Conservation (phyloP, 2,329 filamentous ascomycete genomes). For the Pseudogymnoascus verrucosus region DNA sequence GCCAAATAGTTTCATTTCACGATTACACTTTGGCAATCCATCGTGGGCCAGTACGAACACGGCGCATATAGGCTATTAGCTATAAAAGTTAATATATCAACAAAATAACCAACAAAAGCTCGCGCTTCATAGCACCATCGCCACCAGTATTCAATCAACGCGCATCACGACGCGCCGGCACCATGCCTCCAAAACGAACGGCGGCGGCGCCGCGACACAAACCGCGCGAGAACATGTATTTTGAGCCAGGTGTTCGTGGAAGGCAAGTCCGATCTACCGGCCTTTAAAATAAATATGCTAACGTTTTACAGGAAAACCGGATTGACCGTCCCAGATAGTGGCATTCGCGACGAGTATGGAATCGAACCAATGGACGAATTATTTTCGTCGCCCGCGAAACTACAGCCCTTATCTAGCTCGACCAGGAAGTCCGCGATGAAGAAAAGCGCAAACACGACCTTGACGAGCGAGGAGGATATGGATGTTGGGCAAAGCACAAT, state of each 20-base stretch:
- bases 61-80: not conserved
- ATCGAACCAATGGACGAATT: conserved; percentile 81
- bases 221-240: conserved; percentile 36
- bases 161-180: conserved; percentile 1
- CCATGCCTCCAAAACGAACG: conserved; percentile 3
- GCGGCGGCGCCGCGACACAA: conserved; percentile 21
- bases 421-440: conserved; percentile 1
- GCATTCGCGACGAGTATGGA: conserved; percentile 81
- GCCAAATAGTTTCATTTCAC: not conserved
- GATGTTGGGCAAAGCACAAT: conserved; percentile 52
- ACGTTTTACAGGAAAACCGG: conserved; percentile 69
- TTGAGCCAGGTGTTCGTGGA: conserved; percentile 42
- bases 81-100: not conserved
- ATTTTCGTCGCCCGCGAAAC: conserved; percentile 77
- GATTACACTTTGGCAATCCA: not conserved
- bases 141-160: not conserved
- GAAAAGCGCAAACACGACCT: conserved; percentile 32
- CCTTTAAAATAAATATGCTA: conserved; percentile 13
- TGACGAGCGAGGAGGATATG: conserved; percentile 51
- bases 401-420: conserved; percentile 29
- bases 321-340: conserved; percentile 67
- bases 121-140: not conserved
- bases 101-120: not conserved
- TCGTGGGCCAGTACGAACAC: not conserved
- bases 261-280: conserved; percentile 31